Evolutionary conservation across 441 rosid species (phyloP), one percentile per base, ranked within the genome.

Genomic region (Erodium texanum): DNA sequence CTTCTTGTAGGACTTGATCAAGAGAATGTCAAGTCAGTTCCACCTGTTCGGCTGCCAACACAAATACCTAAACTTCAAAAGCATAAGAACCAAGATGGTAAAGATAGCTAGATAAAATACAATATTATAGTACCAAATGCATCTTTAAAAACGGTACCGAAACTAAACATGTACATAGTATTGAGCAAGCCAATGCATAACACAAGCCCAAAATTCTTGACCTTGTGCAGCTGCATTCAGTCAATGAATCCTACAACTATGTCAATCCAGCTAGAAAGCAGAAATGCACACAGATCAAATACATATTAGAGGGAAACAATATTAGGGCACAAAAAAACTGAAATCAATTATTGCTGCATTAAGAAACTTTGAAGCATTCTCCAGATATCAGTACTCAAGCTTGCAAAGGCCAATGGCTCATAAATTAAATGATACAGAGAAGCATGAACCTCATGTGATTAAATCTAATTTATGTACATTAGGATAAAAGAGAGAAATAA

Each of bases 31-130:
- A 16, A 52, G 58, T 22, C 58, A n/a, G 22, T 5, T 16, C 58
- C 7, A 52, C 7, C 58, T 6, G 22, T 52, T 52, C 20, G 4
- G 50, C 50, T 15, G 0, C 58, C 58, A 52, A 52, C 58, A 52
- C 58, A 52, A 16, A n/a, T 52, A 52, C 58, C 20, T 29, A 18
- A 52, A n/a, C 58, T 52, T 52, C 58, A 52, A 52, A 52, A 52
- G 20, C 58, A 52, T n/a, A 16, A 43, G 14, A 50, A 15, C 58
- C 58, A 19, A 50, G 20, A 50, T 52, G 58, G 58, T 50, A 16
- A 50, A 15, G 34, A 29, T 29, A 29, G 34, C 9, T 48, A 6
- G 10, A 52, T 52, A 52, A 9, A 52, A 50, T 52, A 52, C 22
- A 52, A 50, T 5, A 50, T 50, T 50, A 0, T 52, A 43, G 0